Percentiles rank a stretch among this genome's conserved stretches.
Conservation (phyloP, 805 yeast species). For the Candida incommunis region DNA sequence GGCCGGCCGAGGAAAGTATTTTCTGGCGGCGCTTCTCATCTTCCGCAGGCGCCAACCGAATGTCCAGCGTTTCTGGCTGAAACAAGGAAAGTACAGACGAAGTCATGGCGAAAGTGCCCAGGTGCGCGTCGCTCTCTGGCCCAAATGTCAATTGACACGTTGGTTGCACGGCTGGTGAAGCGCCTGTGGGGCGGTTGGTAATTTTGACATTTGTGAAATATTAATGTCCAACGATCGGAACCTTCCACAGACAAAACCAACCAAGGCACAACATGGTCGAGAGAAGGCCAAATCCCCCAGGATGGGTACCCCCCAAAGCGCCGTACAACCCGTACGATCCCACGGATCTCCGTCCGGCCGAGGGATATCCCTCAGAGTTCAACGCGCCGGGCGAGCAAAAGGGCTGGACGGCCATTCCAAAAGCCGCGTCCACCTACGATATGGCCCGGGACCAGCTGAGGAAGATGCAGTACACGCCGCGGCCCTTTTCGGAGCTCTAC, state of each 20-base stretch:
- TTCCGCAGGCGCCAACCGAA: slow-evolving; percentile 25
- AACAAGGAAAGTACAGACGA: slow-evolving; percentile 13
- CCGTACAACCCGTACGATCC: slow-evolving; percentile 83
- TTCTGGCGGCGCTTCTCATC: slow-evolving; percentile 19
- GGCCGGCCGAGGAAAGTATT: slow-evolving; percentile 15
- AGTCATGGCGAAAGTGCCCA: not conserved
- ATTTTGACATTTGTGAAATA: too few species aligned
- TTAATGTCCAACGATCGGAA: too few species aligned
- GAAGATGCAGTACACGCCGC: slow-evolving; percentile 57
- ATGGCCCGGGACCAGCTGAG: slow-evolving; percentile 63
- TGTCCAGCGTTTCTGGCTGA: slow-evolving; percentile 28
- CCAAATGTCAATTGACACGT: not conserved
- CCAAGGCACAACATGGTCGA: slow-evolving; percentile 18
- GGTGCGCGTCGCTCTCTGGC: not conserved
- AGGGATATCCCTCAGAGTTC: slow-evolving; percentile 78
- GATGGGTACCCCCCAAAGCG: slow-evolving; percentile 70
- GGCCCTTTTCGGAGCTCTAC: slow-evolving; percentile 60
- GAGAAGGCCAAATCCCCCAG: slow-evolving; percentile 61
- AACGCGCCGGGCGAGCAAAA: slow-evolving; percentile 50
- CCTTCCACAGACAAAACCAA: too few species aligned
- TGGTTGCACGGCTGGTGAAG: too few species aligned
- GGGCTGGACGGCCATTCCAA: slow-evolving; percentile 42
- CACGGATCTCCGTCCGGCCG: slow-evolving; percentile 58
- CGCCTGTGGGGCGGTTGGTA: too few species aligned
- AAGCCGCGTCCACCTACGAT: slow-evolving; percentile 51